Evolutionary conservation across 1,139 yeast species (phyloP).

Genomic region (Candida mesenterica): DNA sequence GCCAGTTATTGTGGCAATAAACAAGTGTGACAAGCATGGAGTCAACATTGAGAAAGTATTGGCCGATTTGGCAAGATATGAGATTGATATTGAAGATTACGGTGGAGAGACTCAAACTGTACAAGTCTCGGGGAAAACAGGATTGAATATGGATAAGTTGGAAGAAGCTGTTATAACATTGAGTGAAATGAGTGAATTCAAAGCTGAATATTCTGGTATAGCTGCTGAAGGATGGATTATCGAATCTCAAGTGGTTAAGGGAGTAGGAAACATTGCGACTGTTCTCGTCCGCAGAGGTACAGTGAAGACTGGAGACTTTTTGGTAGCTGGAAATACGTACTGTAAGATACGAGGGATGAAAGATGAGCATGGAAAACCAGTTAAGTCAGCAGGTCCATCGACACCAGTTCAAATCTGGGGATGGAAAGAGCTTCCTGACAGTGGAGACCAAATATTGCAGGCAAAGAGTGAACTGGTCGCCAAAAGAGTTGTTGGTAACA

Average conservation of each 20-base stretch:
- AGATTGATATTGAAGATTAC: constrained; percentile 82
- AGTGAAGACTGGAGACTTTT: constrained; percentile 61
- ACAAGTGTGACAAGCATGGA: constrained; percentile 84
- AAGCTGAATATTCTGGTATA: constrained; percentile 56
- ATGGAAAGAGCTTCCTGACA: constrained; percentile 91
- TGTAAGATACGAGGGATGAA: constrained; percentile 83
- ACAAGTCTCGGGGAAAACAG: constrained; percentile 82
- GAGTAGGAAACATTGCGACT: constrained; percentile 85
- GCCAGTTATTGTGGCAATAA: constrained; percentile 86
- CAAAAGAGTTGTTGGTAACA: constrained; percentile 67
- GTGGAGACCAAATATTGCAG: constrained; percentile 83
- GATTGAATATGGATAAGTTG: constrained; percentile 77
- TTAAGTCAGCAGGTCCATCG: constrained; percentile 78
- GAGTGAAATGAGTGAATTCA: constrained; percentile 78
- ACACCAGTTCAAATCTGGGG: constrained; percentile 92
- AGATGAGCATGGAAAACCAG: constrained; percentile 66
- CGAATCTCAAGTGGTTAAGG: constrained; percentile 81
- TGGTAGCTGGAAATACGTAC: constrained; percentile 84
- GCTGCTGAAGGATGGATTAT: constrained; percentile 85
- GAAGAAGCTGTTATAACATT: constrained; percentile 87
- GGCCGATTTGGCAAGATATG: constrained; percentile 73
- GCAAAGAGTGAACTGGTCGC: constrained; percentile 74
- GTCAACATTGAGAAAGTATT: constrained; percentile 71
- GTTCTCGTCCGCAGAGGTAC: constrained; percentile 80
- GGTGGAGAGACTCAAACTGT: constrained; percentile 97